Percentiles rank a stretch among this genome's conserved stretches.
Conservation (phyloP, 768 basidiomycete species). For the Cystoderma amianthinum region DNA sequence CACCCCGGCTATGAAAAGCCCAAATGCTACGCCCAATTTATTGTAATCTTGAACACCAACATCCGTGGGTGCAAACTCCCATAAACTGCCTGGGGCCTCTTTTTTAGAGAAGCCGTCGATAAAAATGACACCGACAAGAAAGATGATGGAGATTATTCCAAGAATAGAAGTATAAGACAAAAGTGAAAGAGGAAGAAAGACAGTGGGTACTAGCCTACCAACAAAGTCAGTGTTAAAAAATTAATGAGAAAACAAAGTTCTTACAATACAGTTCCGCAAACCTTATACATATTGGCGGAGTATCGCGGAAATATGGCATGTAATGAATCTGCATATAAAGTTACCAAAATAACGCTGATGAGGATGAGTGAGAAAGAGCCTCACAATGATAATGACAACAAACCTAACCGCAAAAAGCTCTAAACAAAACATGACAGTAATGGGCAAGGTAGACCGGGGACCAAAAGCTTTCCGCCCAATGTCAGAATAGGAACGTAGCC, state of each 20-base stretch:
- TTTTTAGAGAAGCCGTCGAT: constrained; percentile 75
- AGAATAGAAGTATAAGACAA: constrained; percentile 87
- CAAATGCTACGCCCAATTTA: constrained; percentile 75
- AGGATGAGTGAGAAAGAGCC: not conserved
- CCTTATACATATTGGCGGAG: constrained; percentile 68
- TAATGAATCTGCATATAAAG: constrained; percentile 83
- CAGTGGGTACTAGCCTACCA: constrained; percentile 70
- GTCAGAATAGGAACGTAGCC: constrained; percentile 79
- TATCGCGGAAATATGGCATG: constrained; percentile 64
- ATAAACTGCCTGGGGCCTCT: constrained; percentile 74
- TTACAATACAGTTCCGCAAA: constrained; percentile 67
- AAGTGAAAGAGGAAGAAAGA: constrained; percentile 79
- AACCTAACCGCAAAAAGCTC: constrained; percentile 83
- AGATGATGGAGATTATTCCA: constrained; percentile 72
- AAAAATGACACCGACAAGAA: constrained; percentile 72
- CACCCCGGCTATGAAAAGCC: constrained; percentile 90
- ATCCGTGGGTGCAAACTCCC: constrained; percentile 66
- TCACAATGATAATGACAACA: constrained; percentile 7
- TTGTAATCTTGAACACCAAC: constrained; percentile 41
- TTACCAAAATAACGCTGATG: constrained; percentile 75
- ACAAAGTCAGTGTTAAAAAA: constrained; percentile 2
- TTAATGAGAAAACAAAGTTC: not conserved
- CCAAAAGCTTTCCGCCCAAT: constrained; percentile 90
- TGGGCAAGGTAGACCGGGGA: constrained; percentile 52
- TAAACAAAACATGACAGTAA: constrained; percentile 73